Base-by-base conservation (phyloP, 2,329 filamentous ascomycete genomes). In the Thelonectria olida region DNA sequence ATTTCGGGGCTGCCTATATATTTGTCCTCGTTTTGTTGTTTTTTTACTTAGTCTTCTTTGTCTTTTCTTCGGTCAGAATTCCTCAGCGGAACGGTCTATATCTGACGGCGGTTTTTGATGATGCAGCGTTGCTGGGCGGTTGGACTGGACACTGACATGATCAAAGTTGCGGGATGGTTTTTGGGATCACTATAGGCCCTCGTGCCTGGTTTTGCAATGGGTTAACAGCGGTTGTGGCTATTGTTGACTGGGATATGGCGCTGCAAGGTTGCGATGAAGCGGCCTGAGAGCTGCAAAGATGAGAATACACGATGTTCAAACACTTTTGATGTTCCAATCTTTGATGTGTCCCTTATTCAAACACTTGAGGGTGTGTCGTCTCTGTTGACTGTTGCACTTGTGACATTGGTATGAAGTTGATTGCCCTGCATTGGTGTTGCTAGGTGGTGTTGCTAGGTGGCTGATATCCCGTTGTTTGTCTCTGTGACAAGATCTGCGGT, bases 301-400 rank as follows among this genome's bases (percentile, higher is more conserved):
- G 73, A 76, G 74, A 78, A 78, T 77, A 78, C 66, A 78, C 73
- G 75, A 78, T 64, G 73, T 76, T 74, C 62, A 67, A 69, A 68
- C 54, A 68, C 36, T 27, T 44, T 12, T 38, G n/a, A 17, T 54
- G 31, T 42, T 25, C n/a, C n/a, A n/a, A n/a, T n/a, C n/a, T 3
- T 23, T 27, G 54, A 44, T 56, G 9, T 44, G 12, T 53, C n/a
- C n/a, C n/a, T n/a, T n/a, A n/a, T n/a, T n/a, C n/a, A n/a, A n/a
- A n/a, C n/a, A n/a, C n/a, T n/a, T n/a, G n/a, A n/a, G n/a, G n/a
- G n/a, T n/a, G n/a, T n/a, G n/a, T n/a, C n/a, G n/a, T n/a, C n/a
- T n/a, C n/a, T n/a, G n/a, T n/a, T n/a, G n/a, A n/a, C n/a, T n/a
- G 5, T 12, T 31, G 7, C 10, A 31, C 10, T 31, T 31, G 28